Base-by-base conservation (phyloP, 2,329 filamentous ascomycete species). In the Esteya vermicola region DNA sequence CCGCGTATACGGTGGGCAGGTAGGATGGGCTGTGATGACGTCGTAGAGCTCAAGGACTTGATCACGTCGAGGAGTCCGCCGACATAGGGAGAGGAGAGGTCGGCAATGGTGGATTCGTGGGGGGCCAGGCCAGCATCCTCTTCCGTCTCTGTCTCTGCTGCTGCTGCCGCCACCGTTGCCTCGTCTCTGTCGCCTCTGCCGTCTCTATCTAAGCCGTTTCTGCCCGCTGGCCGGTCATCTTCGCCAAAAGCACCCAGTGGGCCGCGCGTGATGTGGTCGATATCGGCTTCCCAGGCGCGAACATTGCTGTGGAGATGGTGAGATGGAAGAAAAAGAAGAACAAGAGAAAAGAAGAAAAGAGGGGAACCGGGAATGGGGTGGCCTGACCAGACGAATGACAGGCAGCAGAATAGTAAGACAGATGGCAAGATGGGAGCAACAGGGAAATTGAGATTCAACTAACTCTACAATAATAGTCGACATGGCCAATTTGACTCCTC, bases 21-120 rank as follows among this genome's bases (percentile, higher is more conserved):
- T n/a, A 86, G 60, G 7, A 83, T 61, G 25, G 75, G 64, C 39
- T 71, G 68, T 6, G 78, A 74, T 3, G 75, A 73, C 1, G 79
- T 74, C 3, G 75, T 75, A 4, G 79, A 75, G 18, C 83, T 88
- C 13, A 93, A 61, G 3, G 75, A 65, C 56, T 80, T 79, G 51
- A 84, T 73, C 40, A 86, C 72, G 42, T 62, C 64, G 48, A 86
- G 70, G 30, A 93, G 62, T 39, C 77, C 67, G 56, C 73, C 61
- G 49, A 79, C 61, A 38, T 74, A 62, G 21, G 70, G 65, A 18
- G 67, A 69, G 45, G 68, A 59, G 38, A 72, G 55, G 33, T 63
- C 63, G 33, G 63, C 63, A 38, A 60, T 5, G 14, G 14, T 28
- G 25, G 34, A 14, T 26, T 39, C 43, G 19, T 10, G 13, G 20